Evolutionary conservation across 2,329 filamentous ascomycete genomes (phyloP).

Genomic region (Pseudocercospora fuligena): DNA sequence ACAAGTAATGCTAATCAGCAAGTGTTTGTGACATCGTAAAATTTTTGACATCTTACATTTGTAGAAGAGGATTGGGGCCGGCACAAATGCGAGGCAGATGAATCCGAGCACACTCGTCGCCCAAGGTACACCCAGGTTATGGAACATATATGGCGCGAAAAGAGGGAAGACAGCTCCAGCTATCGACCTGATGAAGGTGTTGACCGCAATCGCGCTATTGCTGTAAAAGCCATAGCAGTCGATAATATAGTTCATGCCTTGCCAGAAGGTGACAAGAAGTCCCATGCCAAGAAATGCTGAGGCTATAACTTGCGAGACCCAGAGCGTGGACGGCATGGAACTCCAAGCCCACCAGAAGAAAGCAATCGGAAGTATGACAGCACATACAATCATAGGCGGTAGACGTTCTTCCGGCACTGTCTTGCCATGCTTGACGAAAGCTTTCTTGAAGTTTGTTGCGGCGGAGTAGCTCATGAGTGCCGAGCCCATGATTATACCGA

Average conservation of each 20-base stretch:
- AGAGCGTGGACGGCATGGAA: constrained; percentile 42
- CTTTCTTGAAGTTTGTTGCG: constrained; percentile 31
- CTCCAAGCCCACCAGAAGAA: constrained; percentile 56
- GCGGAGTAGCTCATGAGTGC: constrained; percentile 30
- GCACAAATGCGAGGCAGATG: constrained; percentile 36
- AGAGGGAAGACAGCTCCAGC: constrained; percentile 45
- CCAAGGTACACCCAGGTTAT: constrained; percentile 40
- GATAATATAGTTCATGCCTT: constrained; percentile 45
- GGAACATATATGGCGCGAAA: constrained; percentile 41
- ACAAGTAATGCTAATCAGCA: neutral
- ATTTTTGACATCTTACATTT: constrained; percentile 17
- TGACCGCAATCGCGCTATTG: constrained; percentile 45
- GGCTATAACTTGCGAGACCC: constrained; percentile 49
- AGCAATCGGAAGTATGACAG: constrained; percentile 47
- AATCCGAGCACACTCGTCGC: constrained; percentile 41
- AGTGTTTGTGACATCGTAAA: neutral
- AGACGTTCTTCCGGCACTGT: constrained; percentile 50
- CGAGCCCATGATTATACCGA: constrained; percentile 33
- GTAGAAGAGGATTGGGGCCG: constrained; percentile 38
- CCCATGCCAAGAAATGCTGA: constrained; percentile 46
- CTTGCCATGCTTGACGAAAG: constrained; percentile 28
- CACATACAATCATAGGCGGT: constrained; percentile 51
- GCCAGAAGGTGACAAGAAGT: constrained; percentile 45
- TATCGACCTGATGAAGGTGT: constrained; percentile 42
- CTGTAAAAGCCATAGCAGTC: constrained; percentile 46